Percentiles rank a stretch among this genome's conserved stretches.
phyloP scores from a whole-genome alignment of 2,329 filamentous ascomycete species.

The Diaporthe nobilis region DNA sequence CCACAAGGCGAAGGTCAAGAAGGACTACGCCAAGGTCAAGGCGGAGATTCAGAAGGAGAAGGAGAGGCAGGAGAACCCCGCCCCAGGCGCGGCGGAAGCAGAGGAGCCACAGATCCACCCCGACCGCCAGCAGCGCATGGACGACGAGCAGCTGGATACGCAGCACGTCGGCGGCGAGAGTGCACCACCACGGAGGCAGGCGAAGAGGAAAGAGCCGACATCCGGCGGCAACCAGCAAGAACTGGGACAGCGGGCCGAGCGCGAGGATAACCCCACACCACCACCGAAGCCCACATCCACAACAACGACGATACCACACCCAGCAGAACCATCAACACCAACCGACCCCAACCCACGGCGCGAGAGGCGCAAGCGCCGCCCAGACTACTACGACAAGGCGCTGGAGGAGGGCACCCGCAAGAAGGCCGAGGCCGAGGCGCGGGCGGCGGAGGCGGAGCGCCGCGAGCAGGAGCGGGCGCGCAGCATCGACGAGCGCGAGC shows the following conservation, averaged over 20 bases:
- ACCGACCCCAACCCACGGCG: conserved; percentile 14
- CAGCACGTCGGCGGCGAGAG: conserved; percentile 50
- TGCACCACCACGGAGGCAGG: conserved; percentile 24
- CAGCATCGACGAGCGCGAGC: conserved; percentile 75
- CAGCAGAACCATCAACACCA: conserved; percentile 37
- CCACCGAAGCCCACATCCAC: too few species aligned
- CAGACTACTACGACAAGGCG: conserved; percentile 77
- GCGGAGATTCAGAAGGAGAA: conserved; percentile 57
- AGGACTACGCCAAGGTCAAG: conserved; percentile 91
- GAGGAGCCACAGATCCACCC: conserved; percentile 50
- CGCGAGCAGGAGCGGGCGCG: conserved; percentile 75
- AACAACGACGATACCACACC: conserved; percentile 28
- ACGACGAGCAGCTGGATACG: conserved; percentile 15
- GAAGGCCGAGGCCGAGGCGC: conserved; percentile 58
- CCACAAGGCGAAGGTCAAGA: conserved; percentile 92
- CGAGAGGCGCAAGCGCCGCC: conserved; percentile 51
- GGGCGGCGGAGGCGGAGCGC: conserved; percentile 57
- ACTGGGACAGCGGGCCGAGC: conserved; percentile 19
- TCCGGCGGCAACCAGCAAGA: neutral
- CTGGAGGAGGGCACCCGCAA: conserved; percentile 62
- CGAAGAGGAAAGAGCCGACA: conserved; percentile 30
- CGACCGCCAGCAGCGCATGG: neutral
- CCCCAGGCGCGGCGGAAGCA: conserved; percentile 42
- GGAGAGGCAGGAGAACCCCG: conserved; percentile 41
- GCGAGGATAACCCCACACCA: neutral